These are phyloP conservation scores for Mycena rosella DNA, from an alignment of 768 basidiomycete genomes.

Conservation along the genomic window DNA sequence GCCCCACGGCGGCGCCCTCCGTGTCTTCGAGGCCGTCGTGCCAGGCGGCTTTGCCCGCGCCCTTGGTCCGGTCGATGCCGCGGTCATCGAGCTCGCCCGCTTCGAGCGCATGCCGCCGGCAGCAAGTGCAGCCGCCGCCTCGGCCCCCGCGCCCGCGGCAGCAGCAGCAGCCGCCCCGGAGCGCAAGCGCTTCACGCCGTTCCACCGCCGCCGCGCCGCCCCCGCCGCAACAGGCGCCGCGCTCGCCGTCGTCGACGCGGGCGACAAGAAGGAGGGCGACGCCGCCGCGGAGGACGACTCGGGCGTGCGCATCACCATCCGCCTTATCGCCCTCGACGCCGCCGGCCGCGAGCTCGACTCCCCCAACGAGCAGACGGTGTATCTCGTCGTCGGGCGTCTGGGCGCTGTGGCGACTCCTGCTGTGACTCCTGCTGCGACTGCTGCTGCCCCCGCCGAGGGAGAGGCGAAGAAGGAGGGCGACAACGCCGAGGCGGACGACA, in stretches of 20 bases:
- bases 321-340: conserved; percentile 85
- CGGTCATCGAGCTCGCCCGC: conserved; percentile 83
- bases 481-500: conserved; percentile 55
- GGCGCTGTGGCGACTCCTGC: conserved; percentile 55
- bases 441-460: neutral
- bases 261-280: conserved; percentile 55
- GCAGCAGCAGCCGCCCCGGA: conserved; percentile 36
- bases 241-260: conserved; percentile 82
- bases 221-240: conserved; percentile 68
- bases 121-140: conserved; percentile 28
- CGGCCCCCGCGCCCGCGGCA: conserved; percentile 30
- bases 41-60: conserved; percentile 87
- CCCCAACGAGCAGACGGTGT: conserved; percentile 90
- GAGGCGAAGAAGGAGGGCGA: conserved; percentile 14
- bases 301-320: conserved; percentile 84
- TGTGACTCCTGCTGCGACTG: conserved; percentile 21
- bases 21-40: conserved; percentile 73
- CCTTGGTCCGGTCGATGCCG: conserved; percentile 82
- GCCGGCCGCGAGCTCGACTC: conserved; percentile 75
- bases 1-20: conserved; percentile 52
- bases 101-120: conserved; percentile 63
- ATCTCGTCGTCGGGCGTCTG: conserved; percentile 85
- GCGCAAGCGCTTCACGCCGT: conserved; percentile 73
- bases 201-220: conserved; percentile 68
- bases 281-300: conserved; percentile 62